Percentiles rank a stretch among this genome's conserved stretches.
phyloP scores from a whole-genome alignment of 148 eudicot genomes.

The Linanthus parryae region DNA sequence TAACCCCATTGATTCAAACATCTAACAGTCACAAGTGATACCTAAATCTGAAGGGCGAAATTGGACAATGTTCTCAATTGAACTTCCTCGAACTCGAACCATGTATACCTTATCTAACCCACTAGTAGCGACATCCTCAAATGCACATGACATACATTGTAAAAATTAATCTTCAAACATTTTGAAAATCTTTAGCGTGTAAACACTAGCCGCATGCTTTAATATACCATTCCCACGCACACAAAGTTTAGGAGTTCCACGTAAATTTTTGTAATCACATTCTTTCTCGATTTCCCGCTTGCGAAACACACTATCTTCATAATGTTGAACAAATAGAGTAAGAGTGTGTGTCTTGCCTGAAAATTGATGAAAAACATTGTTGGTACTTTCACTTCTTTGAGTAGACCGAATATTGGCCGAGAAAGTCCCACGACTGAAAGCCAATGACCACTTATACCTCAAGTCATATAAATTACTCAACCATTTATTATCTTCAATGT shows the following conservation, averaged over 20 bases:
- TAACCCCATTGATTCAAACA: background rate
- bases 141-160: background rate
- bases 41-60: background rate
- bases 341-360: background rate
- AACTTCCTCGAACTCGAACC: background rate
- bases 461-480: background rate
- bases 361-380: background rate
- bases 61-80: background rate
- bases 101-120: too few species aligned
- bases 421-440: background rate
- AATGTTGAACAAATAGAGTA: background rate
- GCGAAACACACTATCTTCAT: background rate
- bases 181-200: background rate
- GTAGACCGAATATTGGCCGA: background rate
- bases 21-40: background rate
- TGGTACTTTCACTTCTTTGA: background rate
- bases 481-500: background rate
- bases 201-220: background rate
- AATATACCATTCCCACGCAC: background rate
- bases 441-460: background rate
- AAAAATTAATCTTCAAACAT: background rate
- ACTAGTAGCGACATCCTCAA: background rate
- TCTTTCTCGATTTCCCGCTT: background rate
- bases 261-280: background rate
- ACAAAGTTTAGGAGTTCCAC: background rate